phyloP scores from a whole-genome alignment of 306 rosid species.

The Arachis hypogaea region DNA sequence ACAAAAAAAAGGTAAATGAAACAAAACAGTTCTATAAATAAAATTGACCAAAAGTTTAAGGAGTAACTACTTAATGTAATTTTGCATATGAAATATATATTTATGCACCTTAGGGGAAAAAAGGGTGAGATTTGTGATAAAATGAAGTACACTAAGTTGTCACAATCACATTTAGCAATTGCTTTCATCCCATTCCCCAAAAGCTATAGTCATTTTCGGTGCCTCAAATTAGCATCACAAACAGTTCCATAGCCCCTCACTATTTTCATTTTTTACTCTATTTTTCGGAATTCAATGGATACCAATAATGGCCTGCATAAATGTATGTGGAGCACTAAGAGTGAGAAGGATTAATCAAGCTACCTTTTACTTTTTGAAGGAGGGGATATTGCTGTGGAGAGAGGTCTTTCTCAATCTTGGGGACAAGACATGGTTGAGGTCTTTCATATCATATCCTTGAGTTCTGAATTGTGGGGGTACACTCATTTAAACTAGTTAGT shows the following conservation, averaged over 20 bases:
- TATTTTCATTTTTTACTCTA: background rate
- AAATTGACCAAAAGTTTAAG: no score
- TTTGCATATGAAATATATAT: no score
- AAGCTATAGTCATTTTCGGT: slow-evolving; percentile 26
- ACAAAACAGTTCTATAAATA: no score
- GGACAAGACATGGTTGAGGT: slow-evolving; percentile 59
- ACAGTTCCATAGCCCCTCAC: background rate
- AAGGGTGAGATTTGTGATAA: background rate
- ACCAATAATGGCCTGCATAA: slow-evolving; percentile 43
- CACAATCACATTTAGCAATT: slow-evolving; percentile 42
- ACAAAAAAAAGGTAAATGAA: no score
- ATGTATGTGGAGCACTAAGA: slow-evolving; percentile 56
- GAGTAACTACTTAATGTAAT: no score
- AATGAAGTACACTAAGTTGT: slow-evolving; percentile 20
- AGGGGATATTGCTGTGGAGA: slow-evolving; percentile 48
- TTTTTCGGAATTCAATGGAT: slow-evolving; percentile 38
- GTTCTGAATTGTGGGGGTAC: slow-evolving; percentile 23
- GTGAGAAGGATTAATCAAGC: slow-evolving; percentile 43
- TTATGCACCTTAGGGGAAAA: no score
- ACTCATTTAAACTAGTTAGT: no score
- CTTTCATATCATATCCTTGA: slow-evolving; percentile 1
- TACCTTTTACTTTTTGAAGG: slow-evolving; percentile 50
- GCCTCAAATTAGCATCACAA: slow-evolving; percentile 23
- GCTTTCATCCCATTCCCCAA: slow-evolving; percentile 32
- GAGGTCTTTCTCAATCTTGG: slow-evolving; percentile 54